Evolutionary conservation across 148 eudicot genomes (phyloP).

Genomic region (Spergularia bocconei): DNA sequence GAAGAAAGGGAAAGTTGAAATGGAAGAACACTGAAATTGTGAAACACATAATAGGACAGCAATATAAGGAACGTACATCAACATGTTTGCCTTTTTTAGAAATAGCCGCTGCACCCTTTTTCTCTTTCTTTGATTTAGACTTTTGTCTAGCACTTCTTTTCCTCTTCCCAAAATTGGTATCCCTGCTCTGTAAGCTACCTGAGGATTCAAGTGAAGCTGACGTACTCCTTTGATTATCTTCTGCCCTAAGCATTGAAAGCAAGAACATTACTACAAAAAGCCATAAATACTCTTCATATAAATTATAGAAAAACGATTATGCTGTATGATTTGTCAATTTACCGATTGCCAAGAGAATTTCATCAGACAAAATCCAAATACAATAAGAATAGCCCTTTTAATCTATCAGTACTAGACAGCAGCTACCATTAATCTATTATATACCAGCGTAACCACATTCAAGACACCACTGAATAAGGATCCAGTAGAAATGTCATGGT

Average conservation of each 20-base stretch:
- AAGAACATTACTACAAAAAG: background rate
- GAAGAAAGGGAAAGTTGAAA: conserved; percentile 4
- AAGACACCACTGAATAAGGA: background rate
- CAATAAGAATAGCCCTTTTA: too few relatives aligned
- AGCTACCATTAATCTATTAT: too few relatives aligned
- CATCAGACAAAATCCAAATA: too few relatives aligned
- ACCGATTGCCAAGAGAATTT: background rate
- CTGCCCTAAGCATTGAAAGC: conserved; percentile 25
- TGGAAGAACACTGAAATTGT: background rate
- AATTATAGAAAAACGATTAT: background rate
- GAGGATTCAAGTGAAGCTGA: conserved; percentile 34
- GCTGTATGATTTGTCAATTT: background rate
- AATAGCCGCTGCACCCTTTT: conserved; percentile 2
- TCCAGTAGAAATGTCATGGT: background rate
- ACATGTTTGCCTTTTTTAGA: conserved; percentile 25
- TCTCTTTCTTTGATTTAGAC: conserved; percentile 30
- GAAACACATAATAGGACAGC: background rate
- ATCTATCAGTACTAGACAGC: too few relatives aligned
- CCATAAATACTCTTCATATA: background rate
- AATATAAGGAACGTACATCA: conserved; percentile 38
- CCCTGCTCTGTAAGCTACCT: conserved; percentile 22
- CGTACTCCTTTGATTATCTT: conserved; percentile 31
- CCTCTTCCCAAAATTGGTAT: conserved; percentile 30
- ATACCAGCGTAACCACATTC: background rate
- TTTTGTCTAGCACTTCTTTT: conserved; percentile 26